Evolutionary conservation across 306 rosid genomes (phyloP), one percentile per base, ranked within the genome.

Genomic region (Rosa lucieae): DNA sequence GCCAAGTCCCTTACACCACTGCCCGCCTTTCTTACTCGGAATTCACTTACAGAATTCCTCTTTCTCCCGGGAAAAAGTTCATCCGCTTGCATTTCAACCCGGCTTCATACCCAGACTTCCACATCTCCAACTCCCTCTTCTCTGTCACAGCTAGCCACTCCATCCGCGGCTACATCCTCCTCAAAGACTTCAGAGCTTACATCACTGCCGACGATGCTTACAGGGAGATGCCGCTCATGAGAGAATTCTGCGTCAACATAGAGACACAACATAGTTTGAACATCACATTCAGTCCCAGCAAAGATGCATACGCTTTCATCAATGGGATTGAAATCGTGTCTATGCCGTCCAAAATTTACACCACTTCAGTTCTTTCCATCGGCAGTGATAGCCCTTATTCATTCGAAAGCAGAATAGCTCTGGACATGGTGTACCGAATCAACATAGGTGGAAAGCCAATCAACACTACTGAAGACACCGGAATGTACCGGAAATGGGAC

Each of bases 261-360:
- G 69, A 66, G 0, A 78, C 70, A 1, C 63, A 48, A 5, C 81
- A 79, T 37, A 81, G 73, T 46, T 51, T 91, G 3, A 81, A 79
- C 73, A 75, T 93, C 21, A 80, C 78, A n/a, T 89, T 91, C 79
- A 73, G 37, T 20, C 92, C 94, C 11, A 67, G 61, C 66, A 65
- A 73, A 47, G 84, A 77, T 12, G 73, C 86, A 0, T 88, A 82
- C 35, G 94, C 89, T 52, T 94, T 94, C 67, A 56, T 91, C 15
- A 93, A 91, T 3, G 97, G 92, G 48, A 92, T 92, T 13, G 96
- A 94, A 70, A 78, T 94, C 0, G 62, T 94, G 3, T 92, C 97
- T 42, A 90, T 92, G 96, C 98, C 98, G 1, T 11, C 68, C 17
- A 59, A 85, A 44, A 90, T 92, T 67, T 86, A 89, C 80, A 47